Conservation (phyloP, 1,139 yeast genomes). For the Debaryomycetaceae sp. region DNA sequence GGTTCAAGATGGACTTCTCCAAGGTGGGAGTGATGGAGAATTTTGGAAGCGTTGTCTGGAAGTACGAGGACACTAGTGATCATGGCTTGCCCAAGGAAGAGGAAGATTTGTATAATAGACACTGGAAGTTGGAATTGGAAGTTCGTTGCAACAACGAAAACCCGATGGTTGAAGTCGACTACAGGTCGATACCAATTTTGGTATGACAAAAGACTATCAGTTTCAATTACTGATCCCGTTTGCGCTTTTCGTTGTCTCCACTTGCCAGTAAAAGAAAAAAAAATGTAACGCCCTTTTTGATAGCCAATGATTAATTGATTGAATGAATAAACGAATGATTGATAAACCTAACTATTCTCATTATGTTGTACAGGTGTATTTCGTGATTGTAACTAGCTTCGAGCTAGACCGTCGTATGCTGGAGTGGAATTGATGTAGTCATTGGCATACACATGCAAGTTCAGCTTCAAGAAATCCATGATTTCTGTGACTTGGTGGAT, state of each 20-base stretch:
- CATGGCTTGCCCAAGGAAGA: constrained; percentile 53
- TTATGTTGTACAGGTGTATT: too few species aligned
- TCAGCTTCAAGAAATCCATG: constrained; percentile 50
- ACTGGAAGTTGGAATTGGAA: constrained; percentile 56
- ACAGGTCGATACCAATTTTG: constrained; percentile 39
- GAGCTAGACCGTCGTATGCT: constrained; percentile 50
- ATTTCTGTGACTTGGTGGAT: constrained; percentile 45
- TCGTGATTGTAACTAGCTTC: constrained; percentile 7
- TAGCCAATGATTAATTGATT: not conserved
- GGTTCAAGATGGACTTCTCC: constrained; percentile 52
- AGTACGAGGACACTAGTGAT: constrained; percentile 47
- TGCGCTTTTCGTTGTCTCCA: too few species aligned
- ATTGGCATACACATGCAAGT: constrained; percentile 43
- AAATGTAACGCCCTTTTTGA: too few species aligned
- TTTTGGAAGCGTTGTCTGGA: constrained; percentile 46
- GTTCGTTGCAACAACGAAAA: constrained; percentile 58
- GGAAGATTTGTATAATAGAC: constrained; percentile 42
- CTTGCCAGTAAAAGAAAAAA: too few species aligned
- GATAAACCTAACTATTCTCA: too few species aligned
- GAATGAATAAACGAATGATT: not conserved
- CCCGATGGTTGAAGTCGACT: constrained; percentile 60
- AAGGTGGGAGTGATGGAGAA: constrained; percentile 50
- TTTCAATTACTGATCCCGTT: too few species aligned
- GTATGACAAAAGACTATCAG: constrained; percentile 1
- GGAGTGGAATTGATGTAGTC: constrained; percentile 59